Percentiles rank a stretch among this genome's conserved stretches.
Evolutionary conservation across 1,139 yeast species (phyloP).

Genomic region (Zygosaccharomyces pseudobailii): DNA sequence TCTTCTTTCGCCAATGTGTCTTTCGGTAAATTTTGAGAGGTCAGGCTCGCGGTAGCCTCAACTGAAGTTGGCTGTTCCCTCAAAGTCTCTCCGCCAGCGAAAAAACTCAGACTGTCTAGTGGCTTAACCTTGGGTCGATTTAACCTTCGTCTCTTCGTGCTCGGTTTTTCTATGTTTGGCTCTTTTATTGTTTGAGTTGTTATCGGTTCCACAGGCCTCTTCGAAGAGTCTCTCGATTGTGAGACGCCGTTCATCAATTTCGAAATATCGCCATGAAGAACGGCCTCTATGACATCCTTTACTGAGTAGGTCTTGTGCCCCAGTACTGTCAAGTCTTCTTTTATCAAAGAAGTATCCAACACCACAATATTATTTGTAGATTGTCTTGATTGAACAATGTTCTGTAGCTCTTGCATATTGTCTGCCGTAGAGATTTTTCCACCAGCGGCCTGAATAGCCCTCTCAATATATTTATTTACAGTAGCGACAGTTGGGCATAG

Average conservation of each 20-base stretch:
- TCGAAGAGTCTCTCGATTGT: constrained; percentile 3
- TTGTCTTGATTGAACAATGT: not conserved
- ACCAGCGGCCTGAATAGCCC: constrained; percentile 6
- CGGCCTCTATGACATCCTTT: constrained; percentile 12
- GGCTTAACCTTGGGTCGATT: constrained; percentile 29
- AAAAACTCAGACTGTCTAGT: constrained; percentile 34
- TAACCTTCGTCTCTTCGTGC: constrained; percentile 19
- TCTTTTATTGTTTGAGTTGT: not conserved
- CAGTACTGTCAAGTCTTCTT: not conserved
- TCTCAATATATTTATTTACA: not conserved
- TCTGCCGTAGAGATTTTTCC: constrained; percentile 3
- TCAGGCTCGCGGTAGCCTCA: not conserved
- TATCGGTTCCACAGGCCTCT: not conserved
- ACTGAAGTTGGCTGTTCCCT: not conserved
- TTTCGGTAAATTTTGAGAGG: not conserved
- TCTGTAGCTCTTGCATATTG: not conserved
- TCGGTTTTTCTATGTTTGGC: not conserved
- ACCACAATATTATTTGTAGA: not conserved
- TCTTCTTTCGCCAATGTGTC: not conserved
- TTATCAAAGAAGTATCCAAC: not conserved
- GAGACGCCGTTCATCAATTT: constrained; percentile 3
- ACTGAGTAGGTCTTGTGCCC: constrained; percentile 7
- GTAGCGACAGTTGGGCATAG: not conserved
- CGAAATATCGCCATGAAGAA: constrained; percentile 2
- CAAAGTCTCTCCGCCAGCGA: constrained; percentile 36